These are phyloP conservation scores for Bertia moriformis DNA, from an alignment of 2,329 filamentous ascomycete species.

Conservation along the genomic window DNA sequence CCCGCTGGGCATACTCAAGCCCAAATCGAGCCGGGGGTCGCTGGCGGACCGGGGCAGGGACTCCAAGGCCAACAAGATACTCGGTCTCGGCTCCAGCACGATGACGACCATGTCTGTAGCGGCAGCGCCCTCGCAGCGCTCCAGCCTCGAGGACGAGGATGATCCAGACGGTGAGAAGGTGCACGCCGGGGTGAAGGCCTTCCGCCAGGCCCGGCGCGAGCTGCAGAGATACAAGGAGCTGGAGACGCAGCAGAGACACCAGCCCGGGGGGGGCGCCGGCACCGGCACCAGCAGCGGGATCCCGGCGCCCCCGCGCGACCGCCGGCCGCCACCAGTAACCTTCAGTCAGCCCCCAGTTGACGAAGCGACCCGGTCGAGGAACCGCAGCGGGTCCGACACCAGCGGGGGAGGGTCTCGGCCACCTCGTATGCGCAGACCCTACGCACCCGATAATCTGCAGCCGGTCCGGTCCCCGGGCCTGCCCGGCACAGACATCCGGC, in stretches of 20 bases:
- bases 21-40: constrained; percentile 55
- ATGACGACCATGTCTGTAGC: too few species aligned
- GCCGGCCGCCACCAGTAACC: constrained; percentile 25
- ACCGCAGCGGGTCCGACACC: constrained; percentile 39
- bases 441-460: constrained; percentile 15
- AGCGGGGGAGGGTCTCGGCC: constrained; percentile 28
- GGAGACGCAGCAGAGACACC: constrained; percentile 23
- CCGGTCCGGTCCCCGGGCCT: constrained; percentile 28
- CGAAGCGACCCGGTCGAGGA: constrained; percentile 11
- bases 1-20: constrained; percentile 47
- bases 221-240: constrained; percentile 39
- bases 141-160: constrained; percentile 14
- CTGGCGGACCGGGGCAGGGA: constrained; percentile 35
- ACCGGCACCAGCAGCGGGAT: constrained; percentile 22
- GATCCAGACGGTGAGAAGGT: constrained; percentile 14
- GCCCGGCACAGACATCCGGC: constrained; percentile 30
- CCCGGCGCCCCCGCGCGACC: constrained; percentile 18
- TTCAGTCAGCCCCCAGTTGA: constrained; percentile 21
- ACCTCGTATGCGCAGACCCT: constrained; percentile 21
- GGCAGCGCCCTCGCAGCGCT: constrained; percentile 22
- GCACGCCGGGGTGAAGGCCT: constrained; percentile 37
- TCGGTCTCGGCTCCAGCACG: constrained; percentile 33
- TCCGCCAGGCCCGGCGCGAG: constrained; percentile 40
- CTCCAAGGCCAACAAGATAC: constrained; percentile 43
- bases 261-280: too few species aligned